These are phyloP conservation scores for Candida incommunis DNA, from an alignment of 805 yeast species.

Conservation along the genomic window DNA sequence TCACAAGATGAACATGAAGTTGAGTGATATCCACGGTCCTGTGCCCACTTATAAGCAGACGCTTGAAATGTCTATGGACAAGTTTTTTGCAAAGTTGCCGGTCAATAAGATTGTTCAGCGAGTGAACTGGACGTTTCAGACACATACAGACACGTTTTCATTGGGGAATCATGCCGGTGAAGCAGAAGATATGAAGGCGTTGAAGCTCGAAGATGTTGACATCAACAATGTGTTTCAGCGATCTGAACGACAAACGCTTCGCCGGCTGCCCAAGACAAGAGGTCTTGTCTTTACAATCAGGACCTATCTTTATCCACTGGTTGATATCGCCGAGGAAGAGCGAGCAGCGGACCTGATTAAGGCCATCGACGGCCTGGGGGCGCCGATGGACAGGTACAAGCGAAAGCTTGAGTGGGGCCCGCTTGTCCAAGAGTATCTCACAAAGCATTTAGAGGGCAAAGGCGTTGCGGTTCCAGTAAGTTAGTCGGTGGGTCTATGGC, in stretches of 20 bases:
- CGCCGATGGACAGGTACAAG: neutral
- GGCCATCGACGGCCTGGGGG: slow-evolving; percentile 34
- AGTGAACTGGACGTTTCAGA: slow-evolving; percentile 58
- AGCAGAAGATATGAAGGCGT: slow-evolving; percentile 13
- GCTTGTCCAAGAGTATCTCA: neutral
- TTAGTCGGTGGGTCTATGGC: too few relatives aligned
- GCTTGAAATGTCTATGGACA: slow-evolving; percentile 49
- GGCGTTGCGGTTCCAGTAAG: too few relatives aligned
- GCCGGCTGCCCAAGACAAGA: slow-evolving; percentile 34
- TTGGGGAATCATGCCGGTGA: slow-evolving; percentile 31
- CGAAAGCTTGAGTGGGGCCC: neutral
- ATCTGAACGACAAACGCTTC: slow-evolving; percentile 44
- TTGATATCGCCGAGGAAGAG: slow-evolving; percentile 31
- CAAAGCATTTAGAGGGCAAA: neutral
- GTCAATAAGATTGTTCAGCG: slow-evolving; percentile 45
- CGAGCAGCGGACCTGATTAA: slow-evolving; percentile 38
- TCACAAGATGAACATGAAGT: slow-evolving; percentile 34
- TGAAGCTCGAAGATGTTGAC: slow-evolving; percentile 23
- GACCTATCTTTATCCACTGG: slow-evolving; percentile 43
- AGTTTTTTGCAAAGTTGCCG: slow-evolving; percentile 43
- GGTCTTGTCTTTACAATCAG: slow-evolving; percentile 39
- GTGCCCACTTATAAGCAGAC: slow-evolving; percentile 53
- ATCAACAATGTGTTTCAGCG: slow-evolving; percentile 36
- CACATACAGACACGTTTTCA: slow-evolving; percentile 36
- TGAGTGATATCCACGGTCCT: slow-evolving; percentile 52